Evolutionary conservation across 2,329 filamentous ascomycete genomes (phyloP).

Genomic region (Akanthomyces lecanii): DNA sequence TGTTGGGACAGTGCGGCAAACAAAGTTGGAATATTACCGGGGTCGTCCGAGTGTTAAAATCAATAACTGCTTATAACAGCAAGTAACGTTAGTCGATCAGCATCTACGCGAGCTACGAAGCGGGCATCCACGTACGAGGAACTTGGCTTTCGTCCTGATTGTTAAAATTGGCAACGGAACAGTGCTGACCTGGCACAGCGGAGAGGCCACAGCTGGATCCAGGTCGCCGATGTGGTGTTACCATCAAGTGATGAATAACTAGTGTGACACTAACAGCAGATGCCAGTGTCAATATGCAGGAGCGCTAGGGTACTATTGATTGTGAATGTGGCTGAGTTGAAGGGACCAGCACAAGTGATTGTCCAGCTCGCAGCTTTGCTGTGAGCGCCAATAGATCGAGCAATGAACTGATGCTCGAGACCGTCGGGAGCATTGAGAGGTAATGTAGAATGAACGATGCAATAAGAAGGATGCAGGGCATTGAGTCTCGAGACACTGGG

Average conservation of each 20-base stretch:
- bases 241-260: not conserved
- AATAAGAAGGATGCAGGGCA: no score
- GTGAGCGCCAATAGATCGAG: no score
- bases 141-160: not conserved
- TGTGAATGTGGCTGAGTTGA: not conserved
- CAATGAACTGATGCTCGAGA: no score
- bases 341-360: not conserved
- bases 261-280: not conserved
- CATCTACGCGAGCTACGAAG: not conserved
- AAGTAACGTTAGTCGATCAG: not conserved
- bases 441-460: no score
- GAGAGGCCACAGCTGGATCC: not conserved
- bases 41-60: not conserved
- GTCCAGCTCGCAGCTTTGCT: not conserved
- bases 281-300: not conserved
- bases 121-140: not conserved
- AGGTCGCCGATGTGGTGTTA: not conserved
- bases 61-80: no score
- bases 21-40: not conserved
- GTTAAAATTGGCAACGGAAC: not conserved
- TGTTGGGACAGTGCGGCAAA: not conserved
- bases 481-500: no score
- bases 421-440: no score
- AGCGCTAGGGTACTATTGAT: not conserved
- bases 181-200: not conserved